Evolutionary conservation across 148 eudicot genomes (phyloP), one percentile per base, ranked within the genome.

Genomic region (Chenopodium formosanum): DNA sequence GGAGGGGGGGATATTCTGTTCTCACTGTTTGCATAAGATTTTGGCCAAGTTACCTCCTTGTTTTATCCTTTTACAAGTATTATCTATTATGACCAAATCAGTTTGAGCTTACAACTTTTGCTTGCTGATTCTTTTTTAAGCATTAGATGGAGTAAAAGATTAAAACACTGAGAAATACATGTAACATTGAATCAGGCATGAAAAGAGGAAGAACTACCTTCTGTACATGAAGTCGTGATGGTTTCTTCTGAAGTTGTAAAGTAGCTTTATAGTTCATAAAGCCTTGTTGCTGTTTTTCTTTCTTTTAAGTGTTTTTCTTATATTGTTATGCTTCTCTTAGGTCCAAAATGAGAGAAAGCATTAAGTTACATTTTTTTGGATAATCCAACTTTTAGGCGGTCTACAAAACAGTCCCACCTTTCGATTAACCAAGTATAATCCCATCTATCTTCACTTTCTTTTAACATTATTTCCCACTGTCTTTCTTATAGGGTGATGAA

Each of bases 401-500:
- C 7, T 37, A 37, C 40, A 4, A 37, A 5, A 40, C 44, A 40
- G 7, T 40, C 44, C 44, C 44, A 40, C 44, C 44, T 5, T 40
- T 40, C 44, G 44, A 40, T 40, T 40, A 40, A 40, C 44, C 6
- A 40, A 4, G 44, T 5, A 40, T 40, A 4, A 40, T 40, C 44
- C 44, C 44, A 40, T 40, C 44, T 40, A 4, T 40, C 44, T 40
- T 40, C 44, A 40, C 44, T 5, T 40, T 40, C 44, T 40, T 40
- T 40, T 5, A 40, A 9, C 11, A 25, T 19, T 27, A 7, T 20
- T n/a, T 66, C 74, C 62, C 37, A 48, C 65, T 52, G 23, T 82
- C 64, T 76, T 74, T 70, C 29, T 82, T 70, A 37, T 58, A 95
- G 99, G 99, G 99, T 73, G 99, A 95, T 86, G 97, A 93, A 86